Base-by-base conservation (phyloP, 371 early-diverging fungal genomes). In the Conidiobolus incongruus region DNA sequence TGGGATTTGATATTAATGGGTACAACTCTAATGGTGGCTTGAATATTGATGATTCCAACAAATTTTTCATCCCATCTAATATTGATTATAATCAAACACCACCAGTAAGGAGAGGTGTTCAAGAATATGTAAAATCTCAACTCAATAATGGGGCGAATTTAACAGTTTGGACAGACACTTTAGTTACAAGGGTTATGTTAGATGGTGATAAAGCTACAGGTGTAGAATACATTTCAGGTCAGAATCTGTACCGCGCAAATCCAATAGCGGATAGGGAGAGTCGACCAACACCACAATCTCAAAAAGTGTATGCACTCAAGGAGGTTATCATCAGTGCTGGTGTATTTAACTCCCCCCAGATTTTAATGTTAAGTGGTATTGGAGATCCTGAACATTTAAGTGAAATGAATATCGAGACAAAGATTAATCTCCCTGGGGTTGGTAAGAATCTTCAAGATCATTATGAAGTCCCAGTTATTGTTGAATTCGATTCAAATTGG, bases 311-410 rank as follows among this genome's bases (percentile, higher is more conserved):
- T 19, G 55, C 55, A 43, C 46, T 28, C 36, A 52, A 51, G 20
- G 55, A 55, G 36, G 47, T 55, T 23, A 51, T 55, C 35, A 34
- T 55, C 34, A 34, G 47, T 24, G 47, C 40, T 12, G 55, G 55
- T 39, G 48, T 47, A 16, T 49, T 55, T 34, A 48, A 49, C 24
- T 45, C 38, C 17, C 55, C 55, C 21, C 45, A 51, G 38, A 36
- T 55, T 12, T 45, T 55, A 33, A 48, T 51, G 51, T 43, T 55
- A 40, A 49, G 47, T 29, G 52, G 55, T 28, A 39, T 54, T 28
- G 55, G 55, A 0, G 40, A 40, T 17, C 4, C 11, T 3, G 20
- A 40, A 3, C 43, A 43, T 22, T 20, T 43, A 11, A 16, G 6
- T 10, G 31, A 31, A 19, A 7, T 43, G 0, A 33, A 33, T 16